Percentiles rank a stretch among this genome's conserved stretches.
phyloP scores from a whole-genome alignment of 805 yeast species.

The Lachancea dasiensis region DNA sequence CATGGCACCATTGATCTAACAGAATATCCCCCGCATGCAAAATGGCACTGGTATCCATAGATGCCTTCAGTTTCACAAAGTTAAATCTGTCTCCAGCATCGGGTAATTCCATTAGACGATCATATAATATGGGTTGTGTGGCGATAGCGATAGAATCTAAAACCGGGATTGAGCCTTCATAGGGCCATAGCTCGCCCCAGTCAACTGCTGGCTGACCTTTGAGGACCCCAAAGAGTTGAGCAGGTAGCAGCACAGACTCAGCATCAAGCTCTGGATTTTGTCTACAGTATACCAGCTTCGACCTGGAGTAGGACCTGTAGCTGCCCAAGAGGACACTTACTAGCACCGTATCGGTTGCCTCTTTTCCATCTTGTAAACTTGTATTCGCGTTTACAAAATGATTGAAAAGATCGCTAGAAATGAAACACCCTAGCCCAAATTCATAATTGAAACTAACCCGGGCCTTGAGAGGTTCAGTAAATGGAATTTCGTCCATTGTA shows the following conservation, averaged over 20 bases:
- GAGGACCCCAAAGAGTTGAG: constrained; percentile 9
- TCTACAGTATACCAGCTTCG: constrained; percentile 9
- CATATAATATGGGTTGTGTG: constrained; percentile 18
- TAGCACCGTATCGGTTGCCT: background rate
- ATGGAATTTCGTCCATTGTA: background rate
- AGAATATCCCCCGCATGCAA: constrained; percentile 15
- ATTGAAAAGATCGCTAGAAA: constrained; percentile 7
- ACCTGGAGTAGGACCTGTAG: background rate
- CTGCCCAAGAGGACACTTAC: constrained; percentile 1
- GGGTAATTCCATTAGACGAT: constrained; percentile 15
- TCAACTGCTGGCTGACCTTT: constrained; percentile 14
- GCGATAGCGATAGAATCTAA: constrained; percentile 15
- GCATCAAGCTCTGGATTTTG: constrained; percentile 11
- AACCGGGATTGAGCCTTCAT: constrained; percentile 10
- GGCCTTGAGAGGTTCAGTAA: background rate
- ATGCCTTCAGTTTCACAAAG: constrained; percentile 22
- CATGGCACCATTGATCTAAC: constrained; percentile 17
- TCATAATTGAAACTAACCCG: constrained; percentile 4
- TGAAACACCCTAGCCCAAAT: background rate
- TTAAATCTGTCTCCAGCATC: constrained; percentile 14
- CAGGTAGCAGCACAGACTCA: constrained; percentile 13
- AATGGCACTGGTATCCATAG: constrained; percentile 15
- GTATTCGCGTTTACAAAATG: constrained; percentile 1
- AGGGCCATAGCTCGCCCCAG: constrained; percentile 13
- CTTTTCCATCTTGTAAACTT: background rate